Base-by-base conservation (phyloP, 2,329 filamentous ascomycete species). In the Thielaviopsis euricoi region DNA sequence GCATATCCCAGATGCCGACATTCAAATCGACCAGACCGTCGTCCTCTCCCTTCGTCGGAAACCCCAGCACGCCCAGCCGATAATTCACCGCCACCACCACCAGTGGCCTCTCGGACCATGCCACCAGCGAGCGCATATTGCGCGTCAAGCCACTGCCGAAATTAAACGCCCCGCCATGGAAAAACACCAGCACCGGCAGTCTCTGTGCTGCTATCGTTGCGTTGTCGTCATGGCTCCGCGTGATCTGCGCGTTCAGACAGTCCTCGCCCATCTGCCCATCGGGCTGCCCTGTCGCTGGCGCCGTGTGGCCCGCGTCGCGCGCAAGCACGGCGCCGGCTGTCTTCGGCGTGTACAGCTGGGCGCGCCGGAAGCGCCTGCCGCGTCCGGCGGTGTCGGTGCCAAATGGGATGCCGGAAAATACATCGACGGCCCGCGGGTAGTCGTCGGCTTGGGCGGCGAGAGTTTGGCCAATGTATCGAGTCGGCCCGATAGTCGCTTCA, bases 1-100 rank as follows among this genome's bases (percentile, higher is more conserved):
- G 73, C 67, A 86, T 82, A 64, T 86, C 83, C 62, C 75, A 73
- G 60, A 86, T 68, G 1, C 85, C 85, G 21, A 83, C 67, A 63
- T 88, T 89, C 56, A 83, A 69, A 46, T 78, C 63, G 0, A 79
- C 82, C 13, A n/a, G 15, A 12, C 12, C 54, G 12, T 9, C 5
- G 9, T 10, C 55, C 29, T 33, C 29, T 73, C 70, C 48, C 37
- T 75, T 74, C 15, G 74, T 71, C 26, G 87, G 68, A 68, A 91
- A 89, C 0, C 87, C 87, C 64, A 88, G 73, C 5, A 80, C 77
- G 2, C 81, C 81, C 53, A 87, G 74, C 10, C 85, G 76, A 67
- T 86, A 81, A 67, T 78, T 80, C 66, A 83, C 77, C 66, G 74
- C 78, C 55, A 84, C 74, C 37, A 72, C 78, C 49, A 86, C 71